Conservation (phyloP, 768 basidiomycete genomes). For the Lactarius deliciosus region DNA sequence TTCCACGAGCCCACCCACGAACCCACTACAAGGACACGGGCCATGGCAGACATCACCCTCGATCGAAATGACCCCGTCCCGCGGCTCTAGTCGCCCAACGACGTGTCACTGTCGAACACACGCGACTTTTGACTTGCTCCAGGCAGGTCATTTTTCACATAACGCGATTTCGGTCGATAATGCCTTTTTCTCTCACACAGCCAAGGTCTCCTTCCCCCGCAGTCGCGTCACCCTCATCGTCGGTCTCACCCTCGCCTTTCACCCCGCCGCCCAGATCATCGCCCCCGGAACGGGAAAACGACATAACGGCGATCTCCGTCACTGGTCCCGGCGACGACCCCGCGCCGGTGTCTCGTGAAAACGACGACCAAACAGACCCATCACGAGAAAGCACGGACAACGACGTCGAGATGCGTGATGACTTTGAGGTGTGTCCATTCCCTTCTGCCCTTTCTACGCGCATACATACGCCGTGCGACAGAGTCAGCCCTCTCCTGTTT, state of each 20-base stretch:
- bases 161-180: background rate
- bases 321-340: background rate
- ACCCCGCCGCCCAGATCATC: background rate
- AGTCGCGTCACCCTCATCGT: background rate
- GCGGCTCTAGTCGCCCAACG: background rate
- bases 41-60: conserved; percentile 26
- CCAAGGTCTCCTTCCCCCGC: background rate
- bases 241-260: conserved; percentile 20
- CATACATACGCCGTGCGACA: conserved; percentile 11
- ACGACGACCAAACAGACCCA: background rate
- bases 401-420: background rate
- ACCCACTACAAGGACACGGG: conserved; percentile 20
- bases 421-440: conserved; percentile 14
- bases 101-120: conserved; percentile 5
- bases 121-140: background rate
- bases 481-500: background rate
- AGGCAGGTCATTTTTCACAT: background rate
- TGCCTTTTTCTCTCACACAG: background rate
- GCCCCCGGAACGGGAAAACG: too few species aligned
- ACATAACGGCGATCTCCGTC: background rate
- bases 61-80: conserved; percentile 18
- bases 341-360: background rate
- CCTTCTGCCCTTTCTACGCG: background rate
- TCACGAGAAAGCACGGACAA: background rate
- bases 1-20: too few species aligned